These are phyloP conservation scores for Fusarium agapanthi DNA, from an alignment of 2,329 filamentous ascomycete genomes.

Conservation along the genomic window DNA sequence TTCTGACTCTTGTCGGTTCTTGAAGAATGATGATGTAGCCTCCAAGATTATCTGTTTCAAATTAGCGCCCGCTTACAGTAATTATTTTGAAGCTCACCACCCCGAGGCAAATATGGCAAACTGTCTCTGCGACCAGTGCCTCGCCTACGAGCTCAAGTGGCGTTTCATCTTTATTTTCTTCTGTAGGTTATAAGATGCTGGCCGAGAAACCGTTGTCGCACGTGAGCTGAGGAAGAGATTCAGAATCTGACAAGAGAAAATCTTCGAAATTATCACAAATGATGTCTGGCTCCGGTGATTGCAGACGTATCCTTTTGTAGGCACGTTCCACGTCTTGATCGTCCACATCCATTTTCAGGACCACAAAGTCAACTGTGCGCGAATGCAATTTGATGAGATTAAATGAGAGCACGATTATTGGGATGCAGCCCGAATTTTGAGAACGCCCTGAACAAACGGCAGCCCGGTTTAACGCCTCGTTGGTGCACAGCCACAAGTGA, in stretches of 20 bases:
- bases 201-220: fast-evolving
- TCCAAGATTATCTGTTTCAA: neutral
- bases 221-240: fast-evolving
- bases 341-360: neutral
- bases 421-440: neutral
- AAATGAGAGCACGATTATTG: neutral
- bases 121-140: fast-evolving
- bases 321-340: neutral
- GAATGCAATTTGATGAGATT: fast-evolving
- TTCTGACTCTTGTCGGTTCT: neutral
- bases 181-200: fast-evolving
- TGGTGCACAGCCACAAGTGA: neutral
- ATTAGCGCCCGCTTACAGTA: fast-evolving
- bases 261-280: fast-evolving
- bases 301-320: neutral
- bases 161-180: fast-evolving
- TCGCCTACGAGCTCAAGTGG: fast-evolving
- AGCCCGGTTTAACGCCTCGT: neutral
- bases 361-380: fast-evolving
- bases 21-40: neutral
- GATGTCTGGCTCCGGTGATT: fast-evolving
- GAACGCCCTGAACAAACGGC: neutral
- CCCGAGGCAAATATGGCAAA: neutral
- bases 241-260: neutral
- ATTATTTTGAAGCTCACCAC: neutral